Conservation (phyloP, 1,139 yeast genomes). For the Saccharomyces hybrid region DNA sequence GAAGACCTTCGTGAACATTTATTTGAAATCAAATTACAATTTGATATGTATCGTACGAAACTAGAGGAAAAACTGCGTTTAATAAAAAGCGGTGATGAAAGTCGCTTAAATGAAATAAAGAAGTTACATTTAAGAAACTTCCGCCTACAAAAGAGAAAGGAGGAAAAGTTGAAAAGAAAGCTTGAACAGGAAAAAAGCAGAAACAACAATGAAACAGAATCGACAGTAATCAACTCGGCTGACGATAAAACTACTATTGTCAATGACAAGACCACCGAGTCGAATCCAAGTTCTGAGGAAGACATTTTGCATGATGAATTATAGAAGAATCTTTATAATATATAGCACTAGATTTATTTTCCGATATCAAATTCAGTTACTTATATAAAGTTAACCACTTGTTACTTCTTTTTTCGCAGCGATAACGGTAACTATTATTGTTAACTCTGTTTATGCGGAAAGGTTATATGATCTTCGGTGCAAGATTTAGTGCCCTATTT, state of each 20-base stretch:
- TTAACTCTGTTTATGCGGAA: neutral
- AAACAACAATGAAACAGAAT: neutral
- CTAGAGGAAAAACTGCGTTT: constrained; percentile 10
- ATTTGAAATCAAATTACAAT: constrained; percentile 19
- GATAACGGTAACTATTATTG: neutral
- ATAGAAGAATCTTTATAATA: neutral
- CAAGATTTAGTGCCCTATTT: neutral
- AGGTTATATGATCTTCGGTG: neutral
- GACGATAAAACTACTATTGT: neutral
- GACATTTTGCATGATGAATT: constrained; percentile 5
- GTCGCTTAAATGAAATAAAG: constrained; percentile 20
- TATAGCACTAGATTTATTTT: neutral
- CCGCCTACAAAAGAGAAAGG: constrained; percentile 21
- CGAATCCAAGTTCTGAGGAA: neutral
- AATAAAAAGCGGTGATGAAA: constrained; percentile 13
- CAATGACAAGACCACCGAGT: neutral
- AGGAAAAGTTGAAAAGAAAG: constrained; percentile 14
- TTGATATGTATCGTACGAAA: constrained; percentile 13
- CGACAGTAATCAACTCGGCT: neutral
- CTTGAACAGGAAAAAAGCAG: constrained; percentile 5
- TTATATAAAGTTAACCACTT: neutral
- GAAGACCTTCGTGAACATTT: constrained; percentile 17
- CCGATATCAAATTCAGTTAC: neutral
- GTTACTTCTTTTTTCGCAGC: neutral
- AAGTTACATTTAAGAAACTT: constrained; percentile 19